These are phyloP conservation scores for Gnomoniopsis smithogilvyi DNA, from an alignment of 2,329 filamentous ascomycete species.

Conservation along the genomic window DNA sequence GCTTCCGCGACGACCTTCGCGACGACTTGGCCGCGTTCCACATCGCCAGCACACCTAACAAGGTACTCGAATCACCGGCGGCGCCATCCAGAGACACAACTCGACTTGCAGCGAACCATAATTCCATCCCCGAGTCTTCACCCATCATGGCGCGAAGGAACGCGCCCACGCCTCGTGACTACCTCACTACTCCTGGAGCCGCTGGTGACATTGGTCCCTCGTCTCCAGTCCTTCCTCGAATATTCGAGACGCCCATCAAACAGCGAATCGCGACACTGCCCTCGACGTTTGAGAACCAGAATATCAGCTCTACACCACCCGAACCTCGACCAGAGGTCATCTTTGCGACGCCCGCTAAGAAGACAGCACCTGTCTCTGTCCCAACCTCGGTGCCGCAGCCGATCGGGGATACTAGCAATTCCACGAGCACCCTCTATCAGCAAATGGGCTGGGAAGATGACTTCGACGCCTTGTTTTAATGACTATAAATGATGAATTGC, in stretches of 20 bases:
- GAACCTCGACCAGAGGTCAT: slow-evolving; percentile 5
- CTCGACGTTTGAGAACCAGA: slow-evolving; percentile 3
- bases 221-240: slow-evolving; percentile 9
- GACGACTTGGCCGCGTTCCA: slow-evolving; percentile 16
- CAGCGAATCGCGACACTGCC: neutral
- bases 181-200: slow-evolving; percentile 1
- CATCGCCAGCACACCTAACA: slow-evolving; percentile 20
- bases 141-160: slow-evolving; percentile 18
- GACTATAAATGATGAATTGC: slow-evolving; percentile 32
- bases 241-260: slow-evolving; percentile 19
- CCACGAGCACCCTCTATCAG: slow-evolving; percentile 41
- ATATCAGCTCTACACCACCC: slow-evolving; percentile 15
- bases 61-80: slow-evolving; percentile 25
- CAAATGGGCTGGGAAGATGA: slow-evolving; percentile 54
- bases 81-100: slow-evolving; percentile 12
- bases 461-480: slow-evolving; percentile 38
- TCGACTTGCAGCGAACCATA: slow-evolving; percentile 1
- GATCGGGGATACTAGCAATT: neutral
- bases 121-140: slow-evolving; percentile 18
- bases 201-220: slow-evolving; percentile 3
- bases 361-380: slow-evolving; percentile 4
- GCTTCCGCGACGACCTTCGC: slow-evolving; percentile 3
- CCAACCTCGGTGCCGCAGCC: neutral
- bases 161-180: neutral
- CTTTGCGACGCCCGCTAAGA: slow-evolving; percentile 12